Evolutionary conservation across 2,329 filamentous ascomycete species (phyloP).

Genomic region (Bimuria novae-zelandiae): DNA sequence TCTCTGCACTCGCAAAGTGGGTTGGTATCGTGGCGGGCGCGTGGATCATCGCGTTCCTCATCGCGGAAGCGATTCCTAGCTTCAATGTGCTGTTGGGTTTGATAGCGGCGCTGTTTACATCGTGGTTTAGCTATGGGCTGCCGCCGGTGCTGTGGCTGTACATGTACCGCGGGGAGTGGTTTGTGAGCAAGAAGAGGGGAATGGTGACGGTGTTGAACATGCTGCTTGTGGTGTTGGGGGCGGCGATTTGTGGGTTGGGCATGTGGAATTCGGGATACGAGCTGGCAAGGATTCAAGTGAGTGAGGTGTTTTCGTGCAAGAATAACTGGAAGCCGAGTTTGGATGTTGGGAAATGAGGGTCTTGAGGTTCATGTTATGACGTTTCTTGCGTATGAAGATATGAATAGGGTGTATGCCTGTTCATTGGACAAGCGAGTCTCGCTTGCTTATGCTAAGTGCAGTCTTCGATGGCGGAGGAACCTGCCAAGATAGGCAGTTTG

Average conservation of each 20-base stretch:
- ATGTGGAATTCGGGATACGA: not conserved
- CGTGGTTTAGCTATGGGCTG: conserved; percentile 66
- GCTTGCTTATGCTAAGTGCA: too few relatives aligned
- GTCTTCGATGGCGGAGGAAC: too few relatives aligned
- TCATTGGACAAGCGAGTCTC: too few relatives aligned
- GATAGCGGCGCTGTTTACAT: conserved; percentile 64
- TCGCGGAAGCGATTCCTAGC: conserved; percentile 71
- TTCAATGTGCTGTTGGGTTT: conserved; percentile 71
- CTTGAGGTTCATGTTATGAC: not conserved
- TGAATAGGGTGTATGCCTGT: too few relatives aligned
- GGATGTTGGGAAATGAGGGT: too few relatives aligned
- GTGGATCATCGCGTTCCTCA: conserved; percentile 68
- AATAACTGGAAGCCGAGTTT: not conserved
- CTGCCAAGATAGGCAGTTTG: too few relatives aligned
- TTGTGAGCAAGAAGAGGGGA: conserved; percentile 48
- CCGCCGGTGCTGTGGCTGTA: conserved; percentile 54
- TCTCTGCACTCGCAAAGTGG: conserved; percentile 56
- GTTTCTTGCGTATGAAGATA: too few relatives aligned
- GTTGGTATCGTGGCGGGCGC: conserved; percentile 57
- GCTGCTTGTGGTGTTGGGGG: conserved; percentile 45
- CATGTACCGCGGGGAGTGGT: conserved; percentile 51
- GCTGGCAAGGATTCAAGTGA: not conserved
- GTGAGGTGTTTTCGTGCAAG: not conserved
- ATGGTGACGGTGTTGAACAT: conserved; percentile 52
- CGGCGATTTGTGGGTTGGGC: conserved; percentile 19